Evolutionary conservation across 2,329 filamentous ascomycete genomes (phyloP).

Genomic region (Drechslerella dactyloides): DNA sequence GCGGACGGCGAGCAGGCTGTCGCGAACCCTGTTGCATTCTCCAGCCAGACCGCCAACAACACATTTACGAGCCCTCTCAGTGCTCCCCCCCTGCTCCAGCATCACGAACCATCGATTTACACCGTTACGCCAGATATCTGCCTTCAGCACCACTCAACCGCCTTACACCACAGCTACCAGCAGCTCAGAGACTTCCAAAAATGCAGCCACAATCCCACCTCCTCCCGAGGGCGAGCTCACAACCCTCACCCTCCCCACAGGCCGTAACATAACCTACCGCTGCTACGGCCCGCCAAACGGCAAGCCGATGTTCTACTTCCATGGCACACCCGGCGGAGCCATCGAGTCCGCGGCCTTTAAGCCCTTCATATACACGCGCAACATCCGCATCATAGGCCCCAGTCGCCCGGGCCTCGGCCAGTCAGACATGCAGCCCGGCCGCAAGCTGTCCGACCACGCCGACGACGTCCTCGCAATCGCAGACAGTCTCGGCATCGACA

Average conservation of each 20-base stretch:
- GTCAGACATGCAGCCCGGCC: constrained; percentile 57
- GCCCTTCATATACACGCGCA: constrained; percentile 53
- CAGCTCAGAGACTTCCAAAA: not conserved
- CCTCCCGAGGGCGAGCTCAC: constrained; percentile 15
- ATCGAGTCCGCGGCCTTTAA: constrained; percentile 57
- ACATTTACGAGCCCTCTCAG: not conserved
- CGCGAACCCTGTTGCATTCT: not conserved
- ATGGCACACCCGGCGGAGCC: constrained; percentile 60
- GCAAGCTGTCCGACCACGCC: constrained; percentile 36
- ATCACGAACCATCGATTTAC: not conserved
- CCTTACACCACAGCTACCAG: no score
- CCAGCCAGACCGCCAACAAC: constrained; percentile 11
- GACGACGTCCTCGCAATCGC: constrained; percentile 38
- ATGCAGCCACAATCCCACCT: not conserved
- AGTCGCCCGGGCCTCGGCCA: constrained; percentile 61
- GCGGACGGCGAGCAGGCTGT: not conserved
- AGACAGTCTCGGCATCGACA: constrained; percentile 22
- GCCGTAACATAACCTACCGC: constrained; percentile 39
- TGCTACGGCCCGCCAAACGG: constrained; percentile 56
- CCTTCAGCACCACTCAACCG: not conserved
- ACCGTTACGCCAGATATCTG: not conserved
- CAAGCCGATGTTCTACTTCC: constrained; percentile 58
- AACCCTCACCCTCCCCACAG: constrained; percentile 24
- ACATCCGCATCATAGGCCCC: constrained; percentile 58
- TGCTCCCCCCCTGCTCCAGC: not conserved